A percentile compares a stretch with the other conserved stretches of the same genome.
phyloP scores from a whole-genome alignment of 2,329 filamentous ascomycete species.

The Colletotrichum eleusines region DNA sequence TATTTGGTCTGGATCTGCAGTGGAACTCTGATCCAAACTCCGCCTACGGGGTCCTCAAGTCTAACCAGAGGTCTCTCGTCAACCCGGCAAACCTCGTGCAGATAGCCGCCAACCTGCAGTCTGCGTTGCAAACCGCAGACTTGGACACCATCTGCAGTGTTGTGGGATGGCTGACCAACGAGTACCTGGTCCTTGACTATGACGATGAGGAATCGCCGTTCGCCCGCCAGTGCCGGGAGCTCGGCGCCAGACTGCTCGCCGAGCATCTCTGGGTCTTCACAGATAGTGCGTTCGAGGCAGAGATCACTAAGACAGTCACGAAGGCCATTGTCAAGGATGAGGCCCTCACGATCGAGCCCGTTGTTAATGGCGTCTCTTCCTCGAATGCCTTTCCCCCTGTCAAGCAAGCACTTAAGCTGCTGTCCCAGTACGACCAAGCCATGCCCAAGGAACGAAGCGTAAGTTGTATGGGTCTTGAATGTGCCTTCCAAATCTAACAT shows the following conservation, averaged over 20 bases:
- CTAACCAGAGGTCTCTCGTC: slow-evolving; percentile 62
- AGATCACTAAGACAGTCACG: slow-evolving; percentile 67
- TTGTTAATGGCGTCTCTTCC: slow-evolving; percentile 61
- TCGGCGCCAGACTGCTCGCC: slow-evolving; percentile 66
- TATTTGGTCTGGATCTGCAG: slow-evolving; percentile 68
- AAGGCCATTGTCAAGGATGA: slow-evolving; percentile 61
- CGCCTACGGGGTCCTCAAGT: slow-evolving; percentile 63
- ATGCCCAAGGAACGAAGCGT: slow-evolving; percentile 74
- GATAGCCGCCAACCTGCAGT: slow-evolving; percentile 62
- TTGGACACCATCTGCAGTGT: slow-evolving; percentile 66
- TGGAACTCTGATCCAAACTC: slow-evolving; percentile 64
- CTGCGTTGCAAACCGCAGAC: slow-evolving; percentile 60
- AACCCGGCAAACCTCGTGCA: slow-evolving; percentile 68
- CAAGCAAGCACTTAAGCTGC: slow-evolving; percentile 68
- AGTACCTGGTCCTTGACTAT: slow-evolving; percentile 67
- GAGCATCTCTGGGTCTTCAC: slow-evolving; percentile 70
- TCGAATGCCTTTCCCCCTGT: slow-evolving; percentile 71
- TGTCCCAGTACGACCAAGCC: slow-evolving; percentile 72
- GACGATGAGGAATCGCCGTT: slow-evolving; percentile 69
- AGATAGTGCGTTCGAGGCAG: slow-evolving; percentile 66
- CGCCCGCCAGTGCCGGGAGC: slow-evolving; percentile 65
- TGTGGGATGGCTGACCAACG: slow-evolving; percentile 68
- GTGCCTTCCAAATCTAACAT: background rate
- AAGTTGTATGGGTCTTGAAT: slow-evolving; percentile 47
- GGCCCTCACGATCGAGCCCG: slow-evolving; percentile 63